A percentile compares a stretch with the other conserved stretches of the same genome.
These are phyloP conservation scores for Coniochaeta prunicola DNA, from an alignment of 2,329 filamentous ascomycete genomes.

Conservation along the genomic window DNA sequence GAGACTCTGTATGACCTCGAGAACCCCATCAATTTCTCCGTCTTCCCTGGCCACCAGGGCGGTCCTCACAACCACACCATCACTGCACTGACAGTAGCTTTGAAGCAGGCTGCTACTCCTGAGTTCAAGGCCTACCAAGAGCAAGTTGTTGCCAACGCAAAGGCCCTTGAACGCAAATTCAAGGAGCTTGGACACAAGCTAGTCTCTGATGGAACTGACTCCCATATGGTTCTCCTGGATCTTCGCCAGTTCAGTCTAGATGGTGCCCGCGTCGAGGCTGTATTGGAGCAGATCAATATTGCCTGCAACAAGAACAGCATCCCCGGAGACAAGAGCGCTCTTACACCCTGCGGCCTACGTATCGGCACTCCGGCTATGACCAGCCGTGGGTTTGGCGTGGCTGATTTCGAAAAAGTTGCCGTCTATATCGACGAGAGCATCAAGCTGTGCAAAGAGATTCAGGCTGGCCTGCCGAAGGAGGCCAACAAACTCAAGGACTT, in stretches of 20 bases:
- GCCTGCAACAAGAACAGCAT: constrained; percentile 99
- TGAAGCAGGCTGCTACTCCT: constrained; percentile 84
- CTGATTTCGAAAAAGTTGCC: constrained; percentile 87
- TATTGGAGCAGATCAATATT: constrained; percentile 97
- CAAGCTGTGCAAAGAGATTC: constrained; percentile 84
- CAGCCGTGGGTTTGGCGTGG: constrained; percentile 82
- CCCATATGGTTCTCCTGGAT: constrained; percentile 94
- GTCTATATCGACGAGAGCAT: constrained; percentile 83
- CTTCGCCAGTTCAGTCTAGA: constrained; percentile 82
- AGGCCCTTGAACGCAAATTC: constrained; percentile 78
- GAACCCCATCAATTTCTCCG: constrained; percentile 94
- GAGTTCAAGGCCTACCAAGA: constrained; percentile 95
- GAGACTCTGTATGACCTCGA: constrained; percentile 89
- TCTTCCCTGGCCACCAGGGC: constrained; percentile 98
- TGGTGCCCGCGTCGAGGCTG: constrained; percentile 89
- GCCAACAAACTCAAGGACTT: constrained; percentile 99
- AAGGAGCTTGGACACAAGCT: constrained; percentile 89
- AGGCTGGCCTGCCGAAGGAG: constrained; percentile 81
- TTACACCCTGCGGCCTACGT: constrained; percentile 89
- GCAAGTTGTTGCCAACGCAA: constrained; percentile 87
- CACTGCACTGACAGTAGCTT: constrained; percentile 86
- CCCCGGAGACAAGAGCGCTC: constrained; percentile 92
- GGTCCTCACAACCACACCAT: constrained; percentile 99
- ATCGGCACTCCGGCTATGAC: constrained; percentile 98
- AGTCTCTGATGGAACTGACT: constrained; percentile 92